Evolutionary conservation across 306 rosid genomes (phyloP), one percentile per base, ranked within the genome.

Genomic region (Delonix regia): DNA sequence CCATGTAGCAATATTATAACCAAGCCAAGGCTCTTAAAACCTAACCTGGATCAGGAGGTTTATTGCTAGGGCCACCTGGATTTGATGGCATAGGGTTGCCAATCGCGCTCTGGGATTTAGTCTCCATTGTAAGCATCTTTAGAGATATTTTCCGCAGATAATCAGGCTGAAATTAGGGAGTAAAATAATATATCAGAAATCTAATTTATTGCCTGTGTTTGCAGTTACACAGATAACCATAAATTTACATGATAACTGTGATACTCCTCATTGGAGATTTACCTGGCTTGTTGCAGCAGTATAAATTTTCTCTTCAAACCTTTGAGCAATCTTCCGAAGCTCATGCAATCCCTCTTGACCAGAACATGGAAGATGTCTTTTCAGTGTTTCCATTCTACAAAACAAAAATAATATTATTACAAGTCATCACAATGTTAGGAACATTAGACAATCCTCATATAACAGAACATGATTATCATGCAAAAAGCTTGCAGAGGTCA

Each of bases 261-360:
- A 42, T 24, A 22, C 48, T 22, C 9, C 64, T 61, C 38, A 68
- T 53, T 44, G 38, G 51, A 9, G 19, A 73, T 57, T 45, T 84
- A 94, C 97, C 96, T 91, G 90, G 73, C 82, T 92, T 56, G 86
- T 85, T 69, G 97, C 94, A 62, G 89, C 92, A 73, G 83, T 62
- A 75, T 83, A 92, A 81, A 92, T 86, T 82, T 92, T 89, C 77
- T 95, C 99, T 85, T 95, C 96, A 81, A 91, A 91, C 82, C 97
- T 89, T 75, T 83, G 85, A 79, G 97, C 97, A 78, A 92, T 94
- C 78, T 85, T 90, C 84, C 55, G 75, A 49, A 94, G 97, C 83
- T 92, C 97, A 28, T 33, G 89, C 79, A 94, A 64, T 68, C 98
- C 97, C 18, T 89, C 97, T 67, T 79, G 87, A 73, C 89, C 97